Evolutionary conservation across 2,329 filamentous ascomycete genomes (phyloP), one percentile per base, ranked within the genome.

Genomic region (Xylaria polymorpha): DNA sequence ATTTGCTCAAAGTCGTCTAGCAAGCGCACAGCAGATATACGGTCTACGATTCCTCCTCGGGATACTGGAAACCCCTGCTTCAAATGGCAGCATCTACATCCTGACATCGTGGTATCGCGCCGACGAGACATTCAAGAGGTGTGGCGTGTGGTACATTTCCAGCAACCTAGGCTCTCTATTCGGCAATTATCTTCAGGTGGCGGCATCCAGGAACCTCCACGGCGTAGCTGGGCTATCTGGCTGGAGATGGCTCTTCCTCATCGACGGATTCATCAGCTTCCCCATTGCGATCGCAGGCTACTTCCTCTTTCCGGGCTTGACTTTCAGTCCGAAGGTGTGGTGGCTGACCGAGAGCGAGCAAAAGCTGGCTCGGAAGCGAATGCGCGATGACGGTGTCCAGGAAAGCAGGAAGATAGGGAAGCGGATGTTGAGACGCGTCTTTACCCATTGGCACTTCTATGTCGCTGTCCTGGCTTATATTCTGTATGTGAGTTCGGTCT

Each of bases 261-360:
- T 51, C 15, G 48, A 51, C 14, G 48, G 48, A 15, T 32, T 51
- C 25, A 51, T 51, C 48, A 51, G 48, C 5, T 25, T 51, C 25
- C 48, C 48, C 15, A 32, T 51, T 14, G 48, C 48, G 9, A 32
- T 51, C 25, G 25, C 48, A 4, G 48, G 48, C 14, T 51, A 51
- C 25, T 51, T 51, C 25, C 48, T 51, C 15, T 51, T 51, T n/a
- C 48, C 25, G 48, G 48, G 48, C 15, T 7, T 51, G 15, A 25
- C 48, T n/a, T 51, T 51, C 3, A 51, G 48, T 32, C 48, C 48
- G 25, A 51, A 51, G n/a, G 48, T 51, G 25, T 51, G 48, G 48
- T 51, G 48, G 48, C 3, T 51, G 4, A n/a, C 48, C 14, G 48
- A 51, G 6, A 12, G 25, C 8, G 48, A 51, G 48, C 48, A 51